Conservation (phyloP, 2,329 filamentous ascomycete species). For the Saccharata proteae region DNA sequence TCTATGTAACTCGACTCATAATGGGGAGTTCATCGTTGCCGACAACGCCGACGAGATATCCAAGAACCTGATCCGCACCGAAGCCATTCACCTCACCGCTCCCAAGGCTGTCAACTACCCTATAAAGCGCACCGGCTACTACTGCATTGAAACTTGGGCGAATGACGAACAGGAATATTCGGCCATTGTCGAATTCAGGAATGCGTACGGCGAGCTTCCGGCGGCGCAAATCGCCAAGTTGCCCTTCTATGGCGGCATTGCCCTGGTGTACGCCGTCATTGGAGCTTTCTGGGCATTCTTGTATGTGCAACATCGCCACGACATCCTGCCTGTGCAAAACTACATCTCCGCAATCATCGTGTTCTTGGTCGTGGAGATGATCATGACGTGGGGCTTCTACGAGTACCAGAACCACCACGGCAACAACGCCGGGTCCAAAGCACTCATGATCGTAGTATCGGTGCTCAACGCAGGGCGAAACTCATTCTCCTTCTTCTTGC, state of each 20-base stretch:
- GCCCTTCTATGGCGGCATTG: slow-evolving; percentile 90
- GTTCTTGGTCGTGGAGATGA: slow-evolving; percentile 89
- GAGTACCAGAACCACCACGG: slow-evolving; percentile 91
- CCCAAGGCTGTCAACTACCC: slow-evolving; percentile 66
- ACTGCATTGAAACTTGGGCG: slow-evolving; percentile 73
- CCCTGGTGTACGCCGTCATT: slow-evolving; percentile 84
- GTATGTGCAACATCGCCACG: slow-evolving; percentile 85
- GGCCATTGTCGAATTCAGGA: slow-evolving; percentile 81
- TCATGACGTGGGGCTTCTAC: slow-evolving; percentile 98
- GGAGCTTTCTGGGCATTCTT: slow-evolving; percentile 85
- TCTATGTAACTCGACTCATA: slow-evolving; percentile 63
- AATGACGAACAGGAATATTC: slow-evolving; percentile 59
- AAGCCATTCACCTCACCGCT: slow-evolving; percentile 71
- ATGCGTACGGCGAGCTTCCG: slow-evolving; percentile 90
- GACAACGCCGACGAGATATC: slow-evolving; percentile 63
- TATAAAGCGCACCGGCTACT: slow-evolving; percentile 86
- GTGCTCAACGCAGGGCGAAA: slow-evolving; percentile 88
- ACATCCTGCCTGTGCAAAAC: slow-evolving; percentile 94
- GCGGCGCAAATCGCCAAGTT: slow-evolving; percentile 94
- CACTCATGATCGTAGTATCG: slow-evolving; percentile 80
- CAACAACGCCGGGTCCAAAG: slow-evolving; percentile 69
- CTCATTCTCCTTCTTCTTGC: slow-evolving; percentile 95
- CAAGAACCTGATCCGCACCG: slow-evolving; percentile 60
- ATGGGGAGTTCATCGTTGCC: slow-evolving; percentile 74
- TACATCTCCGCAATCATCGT: slow-evolving; percentile 96